A percentile compares a stretch with the other conserved stretches of the same genome.
Evolutionary conservation across 75 land plant genomes (phyloP).

Genomic region (Cupressus sempervirens): DNA sequence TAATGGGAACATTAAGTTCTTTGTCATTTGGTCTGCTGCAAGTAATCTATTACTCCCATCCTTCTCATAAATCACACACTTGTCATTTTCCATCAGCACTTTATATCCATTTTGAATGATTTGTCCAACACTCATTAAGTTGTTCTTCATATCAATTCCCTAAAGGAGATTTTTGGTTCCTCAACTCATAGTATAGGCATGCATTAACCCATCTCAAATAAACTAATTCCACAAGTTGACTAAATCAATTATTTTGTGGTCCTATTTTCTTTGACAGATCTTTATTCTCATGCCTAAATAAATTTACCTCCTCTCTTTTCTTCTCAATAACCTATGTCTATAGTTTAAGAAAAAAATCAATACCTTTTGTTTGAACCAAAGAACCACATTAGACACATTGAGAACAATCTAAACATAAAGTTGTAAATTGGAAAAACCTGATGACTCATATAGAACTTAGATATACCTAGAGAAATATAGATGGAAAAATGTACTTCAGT

Average conservation of each 20-base stretch:
- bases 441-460: background rate
- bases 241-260: conserved; percentile 64
- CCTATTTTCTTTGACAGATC: conserved; percentile 55
- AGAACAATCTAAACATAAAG: background rate
- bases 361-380: conserved; percentile 4
- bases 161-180: conserved; percentile 57
- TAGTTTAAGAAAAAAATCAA: conserved; percentile 3
- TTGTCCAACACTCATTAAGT: too few species aligned
- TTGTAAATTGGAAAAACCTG: background rate
- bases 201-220: conserved; percentile 95
- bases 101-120: too few species aligned
- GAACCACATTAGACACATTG: background rate
- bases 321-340: conserved; percentile 42
- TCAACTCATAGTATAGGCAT: conserved; percentile 82
- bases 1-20: too few species aligned
- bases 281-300: conserved; percentile 59
- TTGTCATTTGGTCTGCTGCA: too few species aligned
- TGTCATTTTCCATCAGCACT: conserved; percentile 68
- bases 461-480: background rate
- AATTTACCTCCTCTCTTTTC: conserved; percentile 22
- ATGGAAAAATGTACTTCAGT: conserved; percentile 42
- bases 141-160: too few species aligned
- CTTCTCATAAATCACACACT: too few species aligned
- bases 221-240: conserved; percentile 88
- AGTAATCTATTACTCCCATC: too few species aligned